Evolutionary conservation across 768 basidiomycete genomes (phyloP), one percentile per base, ranked within the genome.

Genomic region (Lepiota brunneoincarnata): DNA sequence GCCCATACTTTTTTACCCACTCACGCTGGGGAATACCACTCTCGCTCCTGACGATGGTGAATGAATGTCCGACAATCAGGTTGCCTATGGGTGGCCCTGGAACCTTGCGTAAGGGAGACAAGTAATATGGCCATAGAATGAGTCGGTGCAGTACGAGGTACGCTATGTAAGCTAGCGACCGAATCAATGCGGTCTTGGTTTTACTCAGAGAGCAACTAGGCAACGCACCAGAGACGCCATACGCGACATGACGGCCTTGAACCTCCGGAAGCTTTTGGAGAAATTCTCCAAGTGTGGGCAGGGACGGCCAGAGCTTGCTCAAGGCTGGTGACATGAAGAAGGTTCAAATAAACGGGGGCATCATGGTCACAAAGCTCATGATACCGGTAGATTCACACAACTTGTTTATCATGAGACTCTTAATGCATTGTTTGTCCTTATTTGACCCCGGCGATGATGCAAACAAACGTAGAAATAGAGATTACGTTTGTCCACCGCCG

Each of bases 1-100:
- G 68, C 0, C 78, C 78, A 45, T 77, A 66, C 23, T 72, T 51
- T 57, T 80, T 77, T 41, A 72, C 70, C 78, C 77, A 79, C 59
- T 70, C 67, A 49, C 73, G 71, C 42, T 77, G 75, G 6, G 73
- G 71, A 20, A 75, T 71, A 17, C 78, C 74, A 36, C 72, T 61
- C 63, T 78, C 76, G 1, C 69, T 61, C 4, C 58, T 52, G 36
- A 77, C 65, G 46, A 80, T 73, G 6, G 54, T 59, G 3, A 61
- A 61, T 57, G 72, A 74, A 49, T 78, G 73, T 1, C 79, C 78
- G n/a, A 51, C 59, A 31, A 71, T 39, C 15, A 55, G 54, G 43
- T 68, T 58, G 14, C 64, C 67, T 0, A 67, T 39, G 4, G 67
- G 64, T 1, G 67, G 67, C 2, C 68, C 67, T 1, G 66, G 69